Conservation (phyloP, 2,329 filamentous ascomycete species). For the Pseudogymnoascus sp. region DNA sequence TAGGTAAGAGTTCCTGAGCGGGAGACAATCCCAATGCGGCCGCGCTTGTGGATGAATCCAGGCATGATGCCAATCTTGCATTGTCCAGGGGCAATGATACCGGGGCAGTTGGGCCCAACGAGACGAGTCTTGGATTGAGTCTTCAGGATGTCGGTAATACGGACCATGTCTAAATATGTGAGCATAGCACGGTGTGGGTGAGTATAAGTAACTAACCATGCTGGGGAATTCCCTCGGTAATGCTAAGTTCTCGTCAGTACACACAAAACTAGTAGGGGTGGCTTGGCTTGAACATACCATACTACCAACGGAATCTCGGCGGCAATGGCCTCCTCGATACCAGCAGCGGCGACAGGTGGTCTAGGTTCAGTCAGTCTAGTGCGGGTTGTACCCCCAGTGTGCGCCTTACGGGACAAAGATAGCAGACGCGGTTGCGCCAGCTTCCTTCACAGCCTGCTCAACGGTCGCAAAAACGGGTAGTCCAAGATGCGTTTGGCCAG, state of each 20-base stretch:
- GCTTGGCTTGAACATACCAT: constrained; percentile 44
- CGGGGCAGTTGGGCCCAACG: constrained; percentile 95
- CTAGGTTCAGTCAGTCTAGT: constrained; percentile 35
- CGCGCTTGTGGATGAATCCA: constrained; percentile 99
- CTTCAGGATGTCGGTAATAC: constrained; percentile 96
- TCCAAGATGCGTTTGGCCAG: constrained; percentile 79
- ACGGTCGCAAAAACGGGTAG: constrained; percentile 91
- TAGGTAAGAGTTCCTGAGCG: constrained; percentile 97
- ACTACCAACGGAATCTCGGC: constrained; percentile 93
- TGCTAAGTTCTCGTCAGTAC: constrained; percentile 36
- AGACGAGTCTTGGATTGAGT: constrained; percentile 94
- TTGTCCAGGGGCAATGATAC: constrained; percentile 89
- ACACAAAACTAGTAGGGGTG: constrained; percentile 14
- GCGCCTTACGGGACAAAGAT: constrained; percentile 81
- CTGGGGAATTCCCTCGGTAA: constrained; percentile 96
- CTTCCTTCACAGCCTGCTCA: constrained; percentile 78
- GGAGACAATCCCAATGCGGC: constrained; percentile 96
- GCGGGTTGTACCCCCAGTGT: constrained; percentile 9
- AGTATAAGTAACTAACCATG: constrained; percentile 57
- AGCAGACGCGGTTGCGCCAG: constrained; percentile 81
- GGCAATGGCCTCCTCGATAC: constrained; percentile 92
- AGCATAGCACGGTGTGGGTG: constrained; percentile 15
- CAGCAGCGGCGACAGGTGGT: constrained; percentile 80
- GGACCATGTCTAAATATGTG: constrained; percentile 74
- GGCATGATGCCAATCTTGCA: constrained; percentile 99